Evolutionary conservation across 768 basidiomycete species (phyloP).

Genomic region (Heimioporus sp.): DNA sequence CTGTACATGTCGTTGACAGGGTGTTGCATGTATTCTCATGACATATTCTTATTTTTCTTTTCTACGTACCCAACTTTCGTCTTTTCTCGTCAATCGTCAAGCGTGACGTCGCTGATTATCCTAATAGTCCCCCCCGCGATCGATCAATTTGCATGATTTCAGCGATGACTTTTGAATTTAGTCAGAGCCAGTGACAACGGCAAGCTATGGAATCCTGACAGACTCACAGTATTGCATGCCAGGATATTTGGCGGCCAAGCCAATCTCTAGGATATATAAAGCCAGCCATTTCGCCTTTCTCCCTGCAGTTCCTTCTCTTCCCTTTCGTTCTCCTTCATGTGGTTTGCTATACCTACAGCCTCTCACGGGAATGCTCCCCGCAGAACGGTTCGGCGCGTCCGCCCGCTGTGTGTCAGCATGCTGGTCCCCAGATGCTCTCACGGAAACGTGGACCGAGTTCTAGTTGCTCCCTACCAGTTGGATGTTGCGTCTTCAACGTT

Average conservation of each 20-base stretch:
- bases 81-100: not conserved
- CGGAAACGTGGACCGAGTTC: not conserved
- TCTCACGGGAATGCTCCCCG: not conserved
- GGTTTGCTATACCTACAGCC: not conserved
- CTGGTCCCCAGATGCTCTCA: not conserved
- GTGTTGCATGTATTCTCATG: constrained; percentile 14
- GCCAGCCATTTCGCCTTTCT: not conserved
- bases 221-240: no score
- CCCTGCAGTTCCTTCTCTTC: constrained; percentile 1
- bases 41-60: constrained; percentile 5
- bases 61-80: constrained; percentile 6
- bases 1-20: constrained; percentile 15
- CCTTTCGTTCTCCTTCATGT: not conserved
- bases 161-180: not conserved
- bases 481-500: not conserved
- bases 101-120: constrained; percentile 4
- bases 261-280: constrained; percentile 8
- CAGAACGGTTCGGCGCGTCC: not conserved
- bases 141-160: not conserved
- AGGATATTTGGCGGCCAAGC: no score
- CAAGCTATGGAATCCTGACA: no score
- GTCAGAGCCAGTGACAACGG: not conserved
- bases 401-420: not conserved
- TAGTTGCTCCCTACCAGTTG: not conserved
- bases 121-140: not conserved